Conservation (phyloP, 306 rosid species). For the Begonia fuchsioides region DNA sequence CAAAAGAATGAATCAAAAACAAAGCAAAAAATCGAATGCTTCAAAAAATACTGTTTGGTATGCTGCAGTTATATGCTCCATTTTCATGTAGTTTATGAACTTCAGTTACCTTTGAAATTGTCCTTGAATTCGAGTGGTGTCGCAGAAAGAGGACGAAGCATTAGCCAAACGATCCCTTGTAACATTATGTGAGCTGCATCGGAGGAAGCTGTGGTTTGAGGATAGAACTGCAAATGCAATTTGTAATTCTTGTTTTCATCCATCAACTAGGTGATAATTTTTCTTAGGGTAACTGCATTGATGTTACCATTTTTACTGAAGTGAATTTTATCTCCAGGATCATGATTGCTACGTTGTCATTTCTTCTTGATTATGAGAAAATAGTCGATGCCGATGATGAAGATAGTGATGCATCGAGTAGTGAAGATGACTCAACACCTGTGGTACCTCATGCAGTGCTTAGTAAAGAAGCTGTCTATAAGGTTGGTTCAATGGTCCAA, state of each 20-base stretch:
- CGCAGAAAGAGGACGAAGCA: slow-evolving; percentile 66
- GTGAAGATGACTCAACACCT: slow-evolving; percentile 43
- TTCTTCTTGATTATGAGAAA: slow-evolving; percentile 87
- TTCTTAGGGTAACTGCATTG: slow-evolving; percentile 4
- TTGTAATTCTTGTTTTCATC: slow-evolving; percentile 65
- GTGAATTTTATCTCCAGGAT: slow-evolving; percentile 38
- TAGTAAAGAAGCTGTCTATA: slow-evolving; percentile 52
- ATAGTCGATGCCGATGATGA: slow-evolving; percentile 34
- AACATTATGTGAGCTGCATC: slow-evolving; percentile 64
- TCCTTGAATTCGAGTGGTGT: slow-evolving; percentile 6
- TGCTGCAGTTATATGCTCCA: slow-evolving; percentile 43
- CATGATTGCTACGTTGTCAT: slow-evolving; percentile 59
- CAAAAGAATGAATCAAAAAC: slow-evolving; percentile 51
- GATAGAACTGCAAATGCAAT: slow-evolving; percentile 88
- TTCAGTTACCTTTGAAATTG: background rate
- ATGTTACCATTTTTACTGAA: background rate
- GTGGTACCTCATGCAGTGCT: slow-evolving; percentile 39
- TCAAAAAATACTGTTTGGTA: slow-evolving; percentile 46
- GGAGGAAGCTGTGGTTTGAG: slow-evolving; percentile 69
- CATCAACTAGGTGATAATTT: slow-evolving; percentile 44
- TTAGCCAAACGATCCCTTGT: slow-evolving; percentile 58
- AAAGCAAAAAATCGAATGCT: slow-evolving; percentile 64
- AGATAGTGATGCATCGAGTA: slow-evolving; percentile 53
- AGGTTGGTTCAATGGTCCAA: slow-evolving; percentile 29
- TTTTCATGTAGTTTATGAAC: background rate